Conservation (phyloP, 371 early-diverging fungal genomes). For the Apophysomyces sp. region DNA sequence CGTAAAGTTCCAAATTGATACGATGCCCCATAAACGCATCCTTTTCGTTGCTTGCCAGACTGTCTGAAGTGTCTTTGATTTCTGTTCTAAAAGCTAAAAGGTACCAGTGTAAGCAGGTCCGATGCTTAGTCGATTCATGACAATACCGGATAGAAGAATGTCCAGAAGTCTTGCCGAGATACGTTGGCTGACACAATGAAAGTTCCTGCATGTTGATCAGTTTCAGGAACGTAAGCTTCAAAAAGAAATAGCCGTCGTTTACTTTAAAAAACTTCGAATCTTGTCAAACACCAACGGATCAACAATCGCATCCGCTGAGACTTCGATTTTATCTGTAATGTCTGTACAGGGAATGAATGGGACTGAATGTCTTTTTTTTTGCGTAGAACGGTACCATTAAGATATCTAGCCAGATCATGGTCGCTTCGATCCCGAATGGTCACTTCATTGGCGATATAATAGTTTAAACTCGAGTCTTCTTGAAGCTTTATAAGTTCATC, state of each 20-base stretch:
- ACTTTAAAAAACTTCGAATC: slow-evolving; percentile 75
- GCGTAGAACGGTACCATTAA: slow-evolving; percentile 44
- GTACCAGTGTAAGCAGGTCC: slow-evolving; percentile 19
- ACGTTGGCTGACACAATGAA: slow-evolving; percentile 32
- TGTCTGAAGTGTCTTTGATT: slow-evolving; percentile 54
- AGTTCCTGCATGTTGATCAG: slow-evolving; percentile 20
- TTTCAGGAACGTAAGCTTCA: background rate
- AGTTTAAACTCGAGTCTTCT: slow-evolving; percentile 51
- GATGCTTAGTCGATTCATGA: slow-evolving; percentile 3
- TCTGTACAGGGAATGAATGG: slow-evolving; percentile 30
- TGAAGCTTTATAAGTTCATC: slow-evolving; percentile 74
- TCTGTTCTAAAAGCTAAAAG: slow-evolving; percentile 64
- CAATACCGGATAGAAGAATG: slow-evolving; percentile 63
- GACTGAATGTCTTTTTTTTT: background rate
- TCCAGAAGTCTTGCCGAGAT: slow-evolving; percentile 49
- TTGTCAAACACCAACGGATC: slow-evolving; percentile 58
- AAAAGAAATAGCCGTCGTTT: slow-evolving; percentile 9
- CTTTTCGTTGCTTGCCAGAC: slow-evolving; percentile 62
- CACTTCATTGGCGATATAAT: slow-evolving; percentile 58
- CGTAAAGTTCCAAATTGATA: slow-evolving; percentile 71
- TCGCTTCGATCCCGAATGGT: slow-evolving; percentile 57
- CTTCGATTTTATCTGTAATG: slow-evolving; percentile 63
- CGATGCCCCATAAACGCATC: slow-evolving; percentile 68
- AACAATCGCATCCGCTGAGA: slow-evolving; percentile 55
- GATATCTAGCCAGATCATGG: slow-evolving; percentile 48